Percentiles rank a stretch among this genome's conserved stretches.
Evolutionary conservation across 2,329 filamentous ascomycete genomes (phyloP).

Genomic region (Penicillium janthinellum): DNA sequence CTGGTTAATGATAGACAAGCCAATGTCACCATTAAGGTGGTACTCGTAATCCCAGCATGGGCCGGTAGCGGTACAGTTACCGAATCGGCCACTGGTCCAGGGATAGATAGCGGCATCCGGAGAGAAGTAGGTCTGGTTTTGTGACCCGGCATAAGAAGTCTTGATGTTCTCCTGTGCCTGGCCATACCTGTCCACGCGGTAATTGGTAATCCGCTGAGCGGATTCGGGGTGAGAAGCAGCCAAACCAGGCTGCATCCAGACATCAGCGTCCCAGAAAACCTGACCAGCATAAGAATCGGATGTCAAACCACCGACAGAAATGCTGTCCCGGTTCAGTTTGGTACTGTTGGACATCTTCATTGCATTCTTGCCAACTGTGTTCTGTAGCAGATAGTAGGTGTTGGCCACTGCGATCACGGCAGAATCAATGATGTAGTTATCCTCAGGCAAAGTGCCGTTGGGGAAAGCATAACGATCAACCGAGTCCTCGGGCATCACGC

Average conservation of each 20-base stretch:
- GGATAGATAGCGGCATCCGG: constrained; percentile 63
- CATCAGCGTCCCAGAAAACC: constrained; percentile 68
- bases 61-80: constrained; percentile 67
- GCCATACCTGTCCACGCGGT: constrained; percentile 59
- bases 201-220: constrained; percentile 65
- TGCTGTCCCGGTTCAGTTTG: constrained; percentile 62
- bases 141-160: constrained; percentile 58
- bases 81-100: constrained; percentile 68
- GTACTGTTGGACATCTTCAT: constrained; percentile 53
- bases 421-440: constrained; percentile 58
- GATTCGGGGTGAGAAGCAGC: constrained; percentile 65
- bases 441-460: constrained; percentile 59
- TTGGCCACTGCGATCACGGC: constrained; percentile 52
- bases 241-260: constrained; percentile 70
- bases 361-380: constrained; percentile 56
- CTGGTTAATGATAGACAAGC: constrained; percentile 62
- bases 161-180: constrained; percentile 64
- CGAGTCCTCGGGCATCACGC: constrained; percentile 60
- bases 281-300: constrained; percentile 68
- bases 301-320: constrained; percentile 67
- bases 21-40: constrained; percentile 71
- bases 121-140: constrained; percentile 61
- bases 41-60: constrained; percentile 73
- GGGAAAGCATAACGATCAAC: constrained; percentile 65
- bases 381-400: constrained; percentile 52